These are phyloP conservation scores for Trypanosoma caninum DNA, from an alignment of 208 protist species.

Conservation along the genomic window DNA sequence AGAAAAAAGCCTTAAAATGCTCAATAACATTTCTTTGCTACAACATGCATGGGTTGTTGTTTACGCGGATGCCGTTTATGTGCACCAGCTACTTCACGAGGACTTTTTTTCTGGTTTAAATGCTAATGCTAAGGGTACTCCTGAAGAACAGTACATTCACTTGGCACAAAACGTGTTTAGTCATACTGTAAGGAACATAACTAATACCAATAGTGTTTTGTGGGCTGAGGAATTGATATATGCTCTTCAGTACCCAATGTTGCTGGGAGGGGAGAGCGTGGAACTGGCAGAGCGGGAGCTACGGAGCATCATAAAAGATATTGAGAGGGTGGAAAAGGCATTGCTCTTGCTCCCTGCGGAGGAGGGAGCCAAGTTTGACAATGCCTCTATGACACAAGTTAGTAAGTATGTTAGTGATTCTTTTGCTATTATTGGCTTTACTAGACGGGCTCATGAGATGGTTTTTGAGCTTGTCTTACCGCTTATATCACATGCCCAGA, in stretches of 20 bases:
- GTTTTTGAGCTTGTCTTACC: constrained; percentile 26
- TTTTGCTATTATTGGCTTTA: constrained; percentile 2
- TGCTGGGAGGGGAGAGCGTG: constrained; percentile 17
- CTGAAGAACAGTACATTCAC: constrained; percentile 19
- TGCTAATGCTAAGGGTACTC: not conserved
- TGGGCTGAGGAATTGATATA: constrained; percentile 5
- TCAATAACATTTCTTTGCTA: constrained; percentile 12
- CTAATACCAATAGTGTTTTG: not conserved
- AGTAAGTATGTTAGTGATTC: constrained; percentile 1
- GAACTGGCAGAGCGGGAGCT: constrained; percentile 8
- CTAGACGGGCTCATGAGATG: constrained; percentile 7
- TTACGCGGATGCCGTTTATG: not conserved
- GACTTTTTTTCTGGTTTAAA: not conserved
- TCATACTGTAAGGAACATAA: constrained; percentile 24
- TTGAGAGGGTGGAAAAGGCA: not conserved
- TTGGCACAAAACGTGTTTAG: constrained; percentile 12
- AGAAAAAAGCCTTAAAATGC: not conserved
- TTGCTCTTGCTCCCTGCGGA: not conserved
- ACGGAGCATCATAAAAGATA: constrained; percentile 2
- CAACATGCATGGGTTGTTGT: constrained; percentile 6
- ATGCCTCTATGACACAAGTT: not conserved
- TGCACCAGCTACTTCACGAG: not conserved
- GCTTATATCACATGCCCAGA: constrained; percentile 16
- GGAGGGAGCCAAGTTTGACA: not conserved
- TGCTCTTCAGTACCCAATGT: constrained; percentile 17